Evolutionary conservation across 805 yeast genomes (phyloP).

Genomic region (Cyberlindnera subsufficiens): DNA sequence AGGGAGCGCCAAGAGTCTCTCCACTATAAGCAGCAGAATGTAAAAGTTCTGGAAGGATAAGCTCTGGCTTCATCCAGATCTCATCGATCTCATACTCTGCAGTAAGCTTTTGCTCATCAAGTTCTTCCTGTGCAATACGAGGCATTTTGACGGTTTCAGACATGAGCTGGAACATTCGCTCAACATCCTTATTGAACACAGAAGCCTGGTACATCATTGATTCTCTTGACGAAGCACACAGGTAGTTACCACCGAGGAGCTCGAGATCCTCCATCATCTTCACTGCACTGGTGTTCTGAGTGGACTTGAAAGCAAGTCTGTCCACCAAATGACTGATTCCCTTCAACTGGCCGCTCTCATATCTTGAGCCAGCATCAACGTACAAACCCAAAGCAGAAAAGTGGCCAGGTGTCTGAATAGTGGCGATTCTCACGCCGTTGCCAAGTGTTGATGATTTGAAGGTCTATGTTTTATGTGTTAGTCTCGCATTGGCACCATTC

Average conservation of each 20-base stretch:
- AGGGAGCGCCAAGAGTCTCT: slow-evolving; percentile 79
- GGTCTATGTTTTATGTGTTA: slow-evolving; percentile 8
- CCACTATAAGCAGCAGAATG: slow-evolving; percentile 74
- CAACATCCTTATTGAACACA: slow-evolving; percentile 82
- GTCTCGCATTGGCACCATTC: slow-evolving; percentile 20
- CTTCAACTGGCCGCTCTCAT: slow-evolving; percentile 50
- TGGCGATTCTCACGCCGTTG: slow-evolving; percentile 79
- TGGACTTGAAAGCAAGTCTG: slow-evolving; percentile 77
- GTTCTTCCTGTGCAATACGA: slow-evolving; percentile 56
- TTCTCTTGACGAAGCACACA: slow-evolving; percentile 90
- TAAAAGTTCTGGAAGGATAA: slow-evolving; percentile 82
- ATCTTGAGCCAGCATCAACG: slow-evolving; percentile 86
- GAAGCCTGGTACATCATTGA: slow-evolving; percentile 91
- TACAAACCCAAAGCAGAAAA: slow-evolving; percentile 88
- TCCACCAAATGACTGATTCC: slow-evolving; percentile 86
- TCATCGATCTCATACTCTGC: slow-evolving; percentile 81
- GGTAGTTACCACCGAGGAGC: slow-evolving; percentile 86
- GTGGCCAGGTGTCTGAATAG: slow-evolving; percentile 84
- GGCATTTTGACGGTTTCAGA: slow-evolving; percentile 79
- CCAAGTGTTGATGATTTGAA: slow-evolving; percentile 35
- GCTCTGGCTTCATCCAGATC: slow-evolving; percentile 76
- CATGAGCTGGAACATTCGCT: slow-evolving; percentile 67
- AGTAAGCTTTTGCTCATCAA: slow-evolving; percentile 65
- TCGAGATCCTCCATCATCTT: slow-evolving; percentile 75
- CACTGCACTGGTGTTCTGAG: slow-evolving; percentile 49